Conservation (phyloP, 345 rosid genomes). For the Arabidopsis thaliana region TAIR10.1 NC_003075.7:11607001-11607500, state of each 20-base stretch:
- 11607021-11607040: conserved; percentile 8
- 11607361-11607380: conserved; percentile 16
- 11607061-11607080: neutral
- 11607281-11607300: conserved; percentile 12
- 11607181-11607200: neutral
- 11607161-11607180: conserved; percentile 5
- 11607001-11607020: conserved; percentile 3
- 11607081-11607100: conserved; percentile 7
- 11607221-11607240: conserved; percentile 8
- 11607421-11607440: neutral
- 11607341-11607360: conserved; percentile 16
- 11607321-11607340: conserved; percentile 2
- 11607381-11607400: conserved; percentile 3
- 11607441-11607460: neutral
- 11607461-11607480: neutral
- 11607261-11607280: conserved; percentile 7
- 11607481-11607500: conserved; percentile 2
- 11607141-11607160: conserved; percentile 2
- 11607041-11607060: conserved; percentile 13
- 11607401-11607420: conserved; percentile 2
- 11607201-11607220: neutral
- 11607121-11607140: conserved; percentile 12
- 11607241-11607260: conserved; percentile 3
- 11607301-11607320: conserved; percentile 10
- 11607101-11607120: neutral